Base-by-base conservation (phyloP, 140 eudicot genomes). In the Senecio squalidus region DNA sequence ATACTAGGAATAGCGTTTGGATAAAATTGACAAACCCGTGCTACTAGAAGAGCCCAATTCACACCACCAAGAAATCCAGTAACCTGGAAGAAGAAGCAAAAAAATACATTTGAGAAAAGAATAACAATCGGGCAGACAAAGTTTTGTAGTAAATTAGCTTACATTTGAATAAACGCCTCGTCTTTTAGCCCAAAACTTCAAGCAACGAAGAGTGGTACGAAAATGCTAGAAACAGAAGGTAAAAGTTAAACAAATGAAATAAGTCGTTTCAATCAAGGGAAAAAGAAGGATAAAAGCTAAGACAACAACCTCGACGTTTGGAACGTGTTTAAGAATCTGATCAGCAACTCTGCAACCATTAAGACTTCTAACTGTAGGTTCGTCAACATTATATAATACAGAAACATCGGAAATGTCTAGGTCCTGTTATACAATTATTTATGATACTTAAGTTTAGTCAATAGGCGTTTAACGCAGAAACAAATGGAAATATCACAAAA, bases 11-110 rank as follows among this genome's bases (percentile, higher is more conserved):
- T 66, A 23, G 96, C 98, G 44, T 86, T 84, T 9, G 96, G 98
- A 67, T 91, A 86, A 58, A 91, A 75, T 61, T 83, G 96, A 61
- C 92, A 91, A 40, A 86, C 77, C 22, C 91, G 90, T 41, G 96
- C 95, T 4, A 91, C 98, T 33, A 86, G 78, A 65, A 91, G 83
- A 16, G 98, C 98, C 98, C 94, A 90, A 57, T 90, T 90, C 28
- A 90, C 94, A 4, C 95, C 98, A 70, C 95, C 98, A 52, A 90
- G 91, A 74, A 86, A 90, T 24, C 98, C 98, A 41, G 94, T 83
- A 53, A 90, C 97, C 97, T 90, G 69, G 26, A 50, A 27, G n/a
- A 24, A 45, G 0, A 15, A 15, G 0, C 28, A 48, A 3, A 14
- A 16, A 9, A 17, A 26, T 4, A 8, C 9, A 13, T 48, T 2